Evolutionary conservation across 345 rosid genomes (phyloP), one percentile per base, ranked within the genome.

Genomic region (Salix purpurea): DNA sequence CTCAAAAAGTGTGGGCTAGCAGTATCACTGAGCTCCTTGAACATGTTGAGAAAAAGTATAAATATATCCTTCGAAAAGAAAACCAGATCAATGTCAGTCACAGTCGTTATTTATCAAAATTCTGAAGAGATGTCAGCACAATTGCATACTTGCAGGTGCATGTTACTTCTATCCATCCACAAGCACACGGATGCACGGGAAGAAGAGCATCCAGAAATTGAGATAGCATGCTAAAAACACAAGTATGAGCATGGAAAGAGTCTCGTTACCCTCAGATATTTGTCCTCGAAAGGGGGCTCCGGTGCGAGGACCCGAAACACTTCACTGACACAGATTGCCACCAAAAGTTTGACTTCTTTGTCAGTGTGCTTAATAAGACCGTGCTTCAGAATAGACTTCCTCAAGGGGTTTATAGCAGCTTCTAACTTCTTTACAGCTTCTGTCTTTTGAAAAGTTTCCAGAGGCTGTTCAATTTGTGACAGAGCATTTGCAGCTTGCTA

Each of bases 251-350:
- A 71, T 2, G 23, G 5, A 30, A 64, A 67, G 26, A 37, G 48
- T 44, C 24, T 19, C 34, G 30, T 70, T 84, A 92, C 98, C 88
- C 84, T 85, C 24, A 93, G 91, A 89, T 86, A 74, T 82, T 82
- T 79, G 71, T 91, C 98, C 65, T 87, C 93, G 69, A 96, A 91
- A 69, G 98, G 97, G 21, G 84, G 92, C 18, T 89, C 86, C 19
- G 99, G 99, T 60, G 99, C 97, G 73, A 90, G 74, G 77, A 96
- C 84, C 71, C 98, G 87, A 67, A 93, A 96, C 42, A 85, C 62
- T 77, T 96, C 99, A 69, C 83, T 75, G 70, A 89, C 87, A 78
- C 97, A 91, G 24, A 89, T 87, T 67, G 96, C 88, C 77, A 90
- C 92, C 83, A 93, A 70, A 69, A 95, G 91, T 62, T 86, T 90